Evolutionary conservation across 208 protist species (phyloP), one percentile per base, ranked within the genome.

Genomic region (Wallacemonas sp.): DNA sequence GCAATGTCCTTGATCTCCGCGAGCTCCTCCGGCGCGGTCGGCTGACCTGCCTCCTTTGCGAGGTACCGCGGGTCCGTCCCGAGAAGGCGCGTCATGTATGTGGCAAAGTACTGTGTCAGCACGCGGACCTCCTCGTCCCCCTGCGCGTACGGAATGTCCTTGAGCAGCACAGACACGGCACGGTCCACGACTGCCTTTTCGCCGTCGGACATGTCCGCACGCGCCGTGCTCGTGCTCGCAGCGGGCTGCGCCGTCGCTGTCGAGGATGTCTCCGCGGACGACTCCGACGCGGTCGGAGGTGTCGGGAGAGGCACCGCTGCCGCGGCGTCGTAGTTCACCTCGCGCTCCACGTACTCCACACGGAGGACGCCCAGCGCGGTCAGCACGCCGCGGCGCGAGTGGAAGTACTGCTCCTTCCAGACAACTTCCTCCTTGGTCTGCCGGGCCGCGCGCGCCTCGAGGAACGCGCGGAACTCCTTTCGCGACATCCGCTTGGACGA

Each of bases 381-480:
- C 50, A 90, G 67, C 25, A 94, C 57, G 3, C 52, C 69, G 7
- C 55, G 55, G 11, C 79, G 79, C 0, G 66, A 62, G 50, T 70
- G 61, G 50, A 92, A 42, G 66, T 84, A 94, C 18, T 63, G 38
- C 61, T 81, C 52, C 63, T 92, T 92, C 89, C 89, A 94, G 55
- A 36, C 67, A 0, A 86, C 69, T 3, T 50, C 70, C 3, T 64
- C 73, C 1, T 46, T 65, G 28, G 29, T 54, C 18, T 66, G 49
- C 1, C n/a, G 25, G 10, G 54, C 44, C 7, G 52, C 54, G 32
- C 65, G 45, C 14, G 20, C 8, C 0, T 62, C 48, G 14, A 66
- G 32, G 26, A 62, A 59, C 4, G 7, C 32, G 0, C 38, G 50
- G 31, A 70, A 59, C 32, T 3, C 52, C 31, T 59, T 39, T 5